phyloP scores from a whole-genome alignment of 345 rosid genomes.

The Pelargonium nanum region DNA sequence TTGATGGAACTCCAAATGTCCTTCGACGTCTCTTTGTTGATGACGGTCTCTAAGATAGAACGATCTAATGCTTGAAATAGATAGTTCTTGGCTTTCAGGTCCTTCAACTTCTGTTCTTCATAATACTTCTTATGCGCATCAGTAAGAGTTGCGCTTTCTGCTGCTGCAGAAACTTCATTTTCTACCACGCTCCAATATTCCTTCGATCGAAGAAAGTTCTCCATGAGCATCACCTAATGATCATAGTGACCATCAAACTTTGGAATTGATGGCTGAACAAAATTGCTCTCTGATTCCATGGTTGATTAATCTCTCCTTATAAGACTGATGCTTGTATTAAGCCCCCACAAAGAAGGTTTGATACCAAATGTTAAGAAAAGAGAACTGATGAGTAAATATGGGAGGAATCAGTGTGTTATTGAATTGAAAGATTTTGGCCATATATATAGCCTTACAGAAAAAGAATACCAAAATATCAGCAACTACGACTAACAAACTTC shows the following conservation, averaged over 20 bases:
- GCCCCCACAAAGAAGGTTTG: too few species aligned
- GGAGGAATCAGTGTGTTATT: too few species aligned
- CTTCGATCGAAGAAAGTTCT: neutral
- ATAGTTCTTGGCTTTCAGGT: conserved; percentile 5
- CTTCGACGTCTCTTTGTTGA: neutral
- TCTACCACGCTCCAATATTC: neutral
- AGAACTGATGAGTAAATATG: too few species aligned
- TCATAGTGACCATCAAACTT: conserved; percentile 9
- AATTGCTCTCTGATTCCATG: too few species aligned
- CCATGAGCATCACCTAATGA: conserved; percentile 7
- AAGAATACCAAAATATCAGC: too few species aligned
- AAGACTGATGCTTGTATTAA: too few species aligned
- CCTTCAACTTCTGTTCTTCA: neutral
- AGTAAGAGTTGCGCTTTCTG: neutral
- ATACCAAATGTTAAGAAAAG: too few species aligned
- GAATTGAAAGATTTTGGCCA: too few species aligned
- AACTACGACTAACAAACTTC: too few species aligned
- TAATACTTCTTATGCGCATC: neutral
- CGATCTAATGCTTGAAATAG: conserved; percentile 7
- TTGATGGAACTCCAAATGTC: conserved; percentile 9
- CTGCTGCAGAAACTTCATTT: neutral
- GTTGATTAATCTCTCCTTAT: too few species aligned
- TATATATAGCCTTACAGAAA: too few species aligned
- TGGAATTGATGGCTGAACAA: neutral
- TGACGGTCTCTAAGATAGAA: conserved; percentile 1